Evolutionary conservation across 176 grass and related monocot species (phyloP).

Genomic region (Metroxylon sagu): DNA sequence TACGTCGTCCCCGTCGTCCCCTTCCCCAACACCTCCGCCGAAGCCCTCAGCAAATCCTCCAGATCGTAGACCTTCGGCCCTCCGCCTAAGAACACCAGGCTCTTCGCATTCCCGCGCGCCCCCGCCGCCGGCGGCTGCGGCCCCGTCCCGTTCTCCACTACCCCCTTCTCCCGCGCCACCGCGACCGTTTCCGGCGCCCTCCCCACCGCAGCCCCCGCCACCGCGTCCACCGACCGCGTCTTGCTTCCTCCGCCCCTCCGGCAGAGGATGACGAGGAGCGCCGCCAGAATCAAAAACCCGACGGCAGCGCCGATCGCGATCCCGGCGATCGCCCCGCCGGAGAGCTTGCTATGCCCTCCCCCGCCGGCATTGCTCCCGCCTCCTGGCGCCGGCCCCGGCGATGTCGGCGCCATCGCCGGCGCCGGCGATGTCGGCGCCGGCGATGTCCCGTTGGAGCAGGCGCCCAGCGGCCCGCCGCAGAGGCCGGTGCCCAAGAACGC

Average conservation of each 20-base stretch:
- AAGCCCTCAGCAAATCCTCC: no score
- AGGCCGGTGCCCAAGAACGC: constrained; percentile 62
- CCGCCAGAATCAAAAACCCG: neutral
- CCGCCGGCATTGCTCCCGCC: neutral
- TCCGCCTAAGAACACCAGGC: no score
- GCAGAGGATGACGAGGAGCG: neutral
- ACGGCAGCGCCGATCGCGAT: neutral
- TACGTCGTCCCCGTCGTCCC: no score
- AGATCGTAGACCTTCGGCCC: no score
- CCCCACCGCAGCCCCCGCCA: neutral
- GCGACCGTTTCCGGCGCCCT: neutral
- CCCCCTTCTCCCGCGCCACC: neutral
- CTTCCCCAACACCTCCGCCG: no score
- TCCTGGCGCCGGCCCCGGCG: no score
- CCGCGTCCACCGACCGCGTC: no score
- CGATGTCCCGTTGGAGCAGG: constrained; percentile 8
- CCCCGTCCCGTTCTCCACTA: neutral
- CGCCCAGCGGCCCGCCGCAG: constrained; percentile 55
- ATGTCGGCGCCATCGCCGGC: neutral
- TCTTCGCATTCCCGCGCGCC: no score
- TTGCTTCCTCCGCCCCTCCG: neutral
- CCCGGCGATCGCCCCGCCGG: constrained; percentile 1
- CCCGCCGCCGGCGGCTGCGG: neutral
- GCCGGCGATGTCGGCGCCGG: constrained; percentile 23
- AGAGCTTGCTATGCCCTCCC: neutral